Evolutionary conservation across 2,329 filamentous ascomycete genomes (phyloP).

Genomic region (Neurospora sp.): DNA sequence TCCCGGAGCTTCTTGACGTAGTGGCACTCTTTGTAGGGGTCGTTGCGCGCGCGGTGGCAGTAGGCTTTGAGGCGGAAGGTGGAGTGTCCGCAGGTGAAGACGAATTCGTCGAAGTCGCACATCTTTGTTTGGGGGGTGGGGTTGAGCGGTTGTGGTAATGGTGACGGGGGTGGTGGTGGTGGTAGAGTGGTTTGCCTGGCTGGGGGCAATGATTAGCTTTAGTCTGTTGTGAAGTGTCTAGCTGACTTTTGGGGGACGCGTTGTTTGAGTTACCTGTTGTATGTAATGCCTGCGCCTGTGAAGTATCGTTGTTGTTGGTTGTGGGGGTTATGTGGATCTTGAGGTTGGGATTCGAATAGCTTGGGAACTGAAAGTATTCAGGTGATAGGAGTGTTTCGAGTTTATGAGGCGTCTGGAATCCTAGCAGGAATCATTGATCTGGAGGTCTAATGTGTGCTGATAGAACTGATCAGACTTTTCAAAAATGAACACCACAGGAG

Average conservation of each 20-base stretch:
- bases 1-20: constrained; percentile 55
- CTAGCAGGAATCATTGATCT: not conserved
- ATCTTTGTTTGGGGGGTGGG: constrained; percentile 28
- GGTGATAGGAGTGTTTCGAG: too few relatives aligned
- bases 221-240: not conserved
- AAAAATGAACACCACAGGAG: not conserved
- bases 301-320: not conserved
- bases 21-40: constrained; percentile 58
- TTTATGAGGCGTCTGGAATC: too few relatives aligned
- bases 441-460: not conserved
- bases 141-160: not conserved
- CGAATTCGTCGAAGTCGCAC: constrained; percentile 63
- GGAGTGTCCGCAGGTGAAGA: constrained; percentile 55
- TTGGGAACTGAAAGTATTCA: not conserved
- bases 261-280: not conserved
- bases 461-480: not conserved
- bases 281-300: not conserved
- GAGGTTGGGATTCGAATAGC: not conserved
- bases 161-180: not conserved
- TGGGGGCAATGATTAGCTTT: not conserved
- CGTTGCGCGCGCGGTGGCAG: constrained; percentile 67
- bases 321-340: not conserved
- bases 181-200: not conserved
- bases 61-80: constrained; percentile 51
- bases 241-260: not conserved